Evolutionary conservation across 352 stramenopile species (phyloP), one percentile per base, ranked within the genome.

Genomic region (Blastocystis sp.): DNA sequence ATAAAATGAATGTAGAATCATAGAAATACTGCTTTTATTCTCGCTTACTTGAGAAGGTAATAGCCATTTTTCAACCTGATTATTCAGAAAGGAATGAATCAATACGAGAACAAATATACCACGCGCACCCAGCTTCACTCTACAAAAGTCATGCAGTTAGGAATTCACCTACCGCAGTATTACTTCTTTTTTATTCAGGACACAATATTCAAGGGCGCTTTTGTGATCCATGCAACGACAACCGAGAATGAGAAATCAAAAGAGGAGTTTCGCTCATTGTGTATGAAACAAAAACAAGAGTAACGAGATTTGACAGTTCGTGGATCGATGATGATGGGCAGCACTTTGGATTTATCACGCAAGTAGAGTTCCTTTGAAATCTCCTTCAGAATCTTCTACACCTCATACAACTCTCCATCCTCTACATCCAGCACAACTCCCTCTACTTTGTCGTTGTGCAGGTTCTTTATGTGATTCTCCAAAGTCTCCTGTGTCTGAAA

Each of bases 361-460:
- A 66, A 23, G 41, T 84, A 84, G 7, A 68, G 34, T 3, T 84
- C 55, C 47, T 45, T 53, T 6, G 20, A 29, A 6, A 84, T 41
- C 26, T 84, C 73, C 23, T 41, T 41, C 47, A 68, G 59, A 20
- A 84, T 41, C 26, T 47, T 84, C 73, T 84, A 84, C 50, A 3
- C 73, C 23, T 84, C 50, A 64, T 45, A 11, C 29, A 4, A 29
- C n/a, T 34, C 7, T n/a, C 3, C 29, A 20, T 26, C 26, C 20
- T 55, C 50, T 26, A 84, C 73, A 23, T 39, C 3, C 18, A 84
- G 26, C 18, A 61, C 29, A 20, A 53, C 47, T 13, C 54, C 47
- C 55, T 84, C 47, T 15, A 84, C 53, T 34, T 68, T 39, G 6
- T 56, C 53, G 20, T 84, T 84, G 53, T 84, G 73, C 2, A 54